Percentiles rank a stretch among this genome's conserved stretches.
phyloP scores from a whole-genome alignment of 2,329 filamentous ascomycete species.

The Arthroderma sp. region DNA sequence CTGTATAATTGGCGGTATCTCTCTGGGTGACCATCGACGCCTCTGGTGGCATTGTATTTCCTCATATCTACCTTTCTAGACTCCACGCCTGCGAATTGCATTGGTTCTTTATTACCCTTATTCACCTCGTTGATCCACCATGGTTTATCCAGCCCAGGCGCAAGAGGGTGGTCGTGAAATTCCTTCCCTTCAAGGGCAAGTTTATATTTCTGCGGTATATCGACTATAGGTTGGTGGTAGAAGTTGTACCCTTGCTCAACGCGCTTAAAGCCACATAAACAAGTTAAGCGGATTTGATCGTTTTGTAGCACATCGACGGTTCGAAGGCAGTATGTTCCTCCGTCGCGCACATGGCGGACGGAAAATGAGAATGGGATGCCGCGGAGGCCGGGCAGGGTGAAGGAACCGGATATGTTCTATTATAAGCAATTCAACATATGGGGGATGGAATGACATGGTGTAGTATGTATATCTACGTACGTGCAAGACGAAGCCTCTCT shows the following conservation, averaged over 20 bases:
- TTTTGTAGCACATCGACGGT: conserved; percentile 40
- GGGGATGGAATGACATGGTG: not conserved
- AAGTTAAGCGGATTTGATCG: conserved; percentile 38
- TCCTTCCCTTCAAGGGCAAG: conserved; percentile 18
- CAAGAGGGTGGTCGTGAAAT: conserved; percentile 20
- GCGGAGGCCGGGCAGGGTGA: conserved; percentile 35
- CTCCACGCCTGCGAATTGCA: conserved; percentile 31
- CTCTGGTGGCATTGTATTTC: conserved; percentile 28
- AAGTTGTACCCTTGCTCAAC: conserved; percentile 21
- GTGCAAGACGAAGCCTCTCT: conserved; percentile 38
- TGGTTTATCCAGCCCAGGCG: conserved; percentile 24
- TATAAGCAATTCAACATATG: not conserved
- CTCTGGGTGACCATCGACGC: conserved; percentile 18
- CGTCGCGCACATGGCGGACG: conserved; percentile 39
- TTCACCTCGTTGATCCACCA: conserved; percentile 23
- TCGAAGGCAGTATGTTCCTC: conserved; percentile 39
- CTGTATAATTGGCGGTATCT: conserved; percentile 33
- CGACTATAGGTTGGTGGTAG: conserved; percentile 19
- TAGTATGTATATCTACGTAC: conserved; percentile 21
- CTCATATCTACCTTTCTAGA: conserved; percentile 42
- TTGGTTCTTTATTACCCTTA: conserved; percentile 16
- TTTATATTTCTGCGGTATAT: conserved; percentile 19
- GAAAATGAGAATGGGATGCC: conserved; percentile 39
- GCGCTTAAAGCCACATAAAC: conserved; percentile 40
- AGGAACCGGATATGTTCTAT: conserved; percentile 41